These are phyloP conservation scores for Botryotinia convoluta DNA, from an alignment of 2,329 filamentous ascomycete genomes.

Conservation along the genomic window DNA sequence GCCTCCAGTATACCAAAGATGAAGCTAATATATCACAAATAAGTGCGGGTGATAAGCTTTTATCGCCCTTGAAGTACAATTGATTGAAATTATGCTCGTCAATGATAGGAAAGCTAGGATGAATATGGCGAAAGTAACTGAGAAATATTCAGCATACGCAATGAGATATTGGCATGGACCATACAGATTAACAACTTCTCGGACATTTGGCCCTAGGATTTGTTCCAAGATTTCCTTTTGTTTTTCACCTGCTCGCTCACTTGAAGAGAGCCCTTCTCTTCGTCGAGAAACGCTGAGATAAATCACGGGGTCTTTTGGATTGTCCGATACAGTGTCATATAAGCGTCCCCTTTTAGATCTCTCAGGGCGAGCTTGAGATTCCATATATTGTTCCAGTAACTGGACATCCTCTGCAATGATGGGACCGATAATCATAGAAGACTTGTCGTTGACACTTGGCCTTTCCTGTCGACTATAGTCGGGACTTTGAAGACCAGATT, in stretches of 20 bases:
- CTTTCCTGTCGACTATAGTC: neutral
- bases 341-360: neutral
- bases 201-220: slow-evolving; percentile 53
- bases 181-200: slow-evolving; percentile 50
- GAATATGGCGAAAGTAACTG: slow-evolving; percentile 55
- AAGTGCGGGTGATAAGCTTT: slow-evolving; percentile 54
- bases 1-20: slow-evolving; percentile 56
- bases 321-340: slow-evolving; percentile 38
- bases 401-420: slow-evolving; percentile 59
- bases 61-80: slow-evolving; percentile 40
- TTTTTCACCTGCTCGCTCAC: slow-evolving; percentile 45
- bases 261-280: slow-evolving; percentile 40
- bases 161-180: slow-evolving; percentile 27
- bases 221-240: slow-evolving; percentile 56
- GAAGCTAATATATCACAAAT: slow-evolving; percentile 55
- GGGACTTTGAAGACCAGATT: neutral
- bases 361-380: slow-evolving; percentile 39
- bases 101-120: slow-evolving; percentile 60
- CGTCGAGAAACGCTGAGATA: slow-evolving; percentile 33
- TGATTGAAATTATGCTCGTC: slow-evolving; percentile 3
- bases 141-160: slow-evolving; percentile 4
- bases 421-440: slow-evolving; percentile 51
- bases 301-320: slow-evolving; percentile 46
- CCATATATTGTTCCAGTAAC: slow-evolving; percentile 58
- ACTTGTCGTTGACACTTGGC: neutral